Evolutionary conservation across 129 eudicot genomes (phyloP).

Genomic region (Lactuca sativa): DNA sequence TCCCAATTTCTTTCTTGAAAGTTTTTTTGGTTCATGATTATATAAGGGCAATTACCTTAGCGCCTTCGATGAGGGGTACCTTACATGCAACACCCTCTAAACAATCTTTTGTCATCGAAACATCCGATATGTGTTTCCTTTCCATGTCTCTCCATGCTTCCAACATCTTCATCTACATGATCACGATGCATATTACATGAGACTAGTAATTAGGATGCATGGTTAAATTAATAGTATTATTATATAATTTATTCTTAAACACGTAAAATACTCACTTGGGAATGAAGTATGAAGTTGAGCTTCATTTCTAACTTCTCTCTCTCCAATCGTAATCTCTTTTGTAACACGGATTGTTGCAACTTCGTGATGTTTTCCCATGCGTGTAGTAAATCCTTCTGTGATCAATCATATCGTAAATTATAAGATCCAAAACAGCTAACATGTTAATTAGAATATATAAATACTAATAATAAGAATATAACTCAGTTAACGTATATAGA

Average conservation of each 20-base stretch:
- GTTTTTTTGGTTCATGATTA: not conserved
- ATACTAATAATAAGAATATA: too few relatives aligned
- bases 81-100: slow-evolving; percentile 55
- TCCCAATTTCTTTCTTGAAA: not conserved
- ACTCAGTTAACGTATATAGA: too few relatives aligned
- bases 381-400: slow-evolving; percentile 40
- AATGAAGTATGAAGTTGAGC: slow-evolving; percentile 41
- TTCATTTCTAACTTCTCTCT: slow-evolving; percentile 67
- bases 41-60: slow-evolving; percentile 43
- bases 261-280: slow-evolving; percentile 50
- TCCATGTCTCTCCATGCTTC: slow-evolving; percentile 64
- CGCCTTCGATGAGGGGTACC: slow-evolving; percentile 68
- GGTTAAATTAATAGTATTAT: not conserved
- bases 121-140: slow-evolving; percentile 45
- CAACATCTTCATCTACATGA: slow-evolving; percentile 41
- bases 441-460: not conserved
- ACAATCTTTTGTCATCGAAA: slow-evolving; percentile 43
- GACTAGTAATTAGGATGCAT: not conserved
- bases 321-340: slow-evolving; percentile 53
- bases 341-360: slow-evolving; percentile 55
- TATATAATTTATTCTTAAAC: not conserved
- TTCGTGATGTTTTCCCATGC: slow-evolving; percentile 39
- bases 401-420: not conserved
- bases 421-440: not conserved
- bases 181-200: not conserved